Percentiles rank a stretch among this genome's conserved stretches.
phyloP scores from a whole-genome alignment of 2,329 filamentous ascomycete genomes.

The Exutisphaerella laricina region DNA sequence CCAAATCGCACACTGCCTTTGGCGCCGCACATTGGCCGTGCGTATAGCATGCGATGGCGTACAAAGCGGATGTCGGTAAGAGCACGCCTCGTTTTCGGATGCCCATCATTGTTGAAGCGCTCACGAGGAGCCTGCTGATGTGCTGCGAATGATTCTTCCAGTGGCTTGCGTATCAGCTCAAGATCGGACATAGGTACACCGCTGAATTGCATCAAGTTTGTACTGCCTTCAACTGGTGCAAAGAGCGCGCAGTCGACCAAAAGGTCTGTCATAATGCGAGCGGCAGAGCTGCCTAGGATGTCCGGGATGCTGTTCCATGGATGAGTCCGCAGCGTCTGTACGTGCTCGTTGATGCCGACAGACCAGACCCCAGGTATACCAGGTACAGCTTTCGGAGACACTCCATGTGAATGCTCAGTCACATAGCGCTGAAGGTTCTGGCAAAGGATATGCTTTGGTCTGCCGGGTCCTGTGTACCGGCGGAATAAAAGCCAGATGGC shows the following conservation, averaged over 20 bases:
- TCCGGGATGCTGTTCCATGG: slow-evolving; percentile 72
- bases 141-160: too few relatives aligned
- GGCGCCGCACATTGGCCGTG: slow-evolving; percentile 64
- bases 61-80: slow-evolving; percentile 59
- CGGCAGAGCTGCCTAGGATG: slow-evolving; percentile 68
- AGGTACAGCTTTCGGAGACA: slow-evolving; percentile 33
- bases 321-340: slow-evolving; percentile 59
- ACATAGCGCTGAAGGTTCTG: slow-evolving; percentile 66
- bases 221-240: slow-evolving; percentile 52
- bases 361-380: slow-evolving; percentile 62
- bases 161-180: slow-evolving; percentile 8
- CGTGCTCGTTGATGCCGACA: slow-evolving; percentile 63
- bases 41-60: slow-evolving; percentile 81
- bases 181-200: slow-evolving; percentile 58
- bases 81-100: slow-evolving; percentile 5
- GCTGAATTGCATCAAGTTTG: slow-evolving; percentile 71
- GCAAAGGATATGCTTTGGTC: slow-evolving; percentile 70
- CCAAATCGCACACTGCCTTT: slow-evolving; percentile 66
- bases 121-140: too few relatives aligned
- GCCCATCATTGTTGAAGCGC: not conserved
- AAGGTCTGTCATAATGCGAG: slow-evolving; percentile 70
- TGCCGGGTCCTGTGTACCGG: slow-evolving; percentile 43
- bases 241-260: slow-evolving; percentile 77
- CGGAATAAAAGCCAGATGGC: slow-evolving; percentile 70
- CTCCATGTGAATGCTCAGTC: slow-evolving; percentile 26